These are phyloP conservation scores for Monosporozyma aerobia DNA, from an alignment of 805 yeast genomes.

Conservation along the genomic window DNA sequence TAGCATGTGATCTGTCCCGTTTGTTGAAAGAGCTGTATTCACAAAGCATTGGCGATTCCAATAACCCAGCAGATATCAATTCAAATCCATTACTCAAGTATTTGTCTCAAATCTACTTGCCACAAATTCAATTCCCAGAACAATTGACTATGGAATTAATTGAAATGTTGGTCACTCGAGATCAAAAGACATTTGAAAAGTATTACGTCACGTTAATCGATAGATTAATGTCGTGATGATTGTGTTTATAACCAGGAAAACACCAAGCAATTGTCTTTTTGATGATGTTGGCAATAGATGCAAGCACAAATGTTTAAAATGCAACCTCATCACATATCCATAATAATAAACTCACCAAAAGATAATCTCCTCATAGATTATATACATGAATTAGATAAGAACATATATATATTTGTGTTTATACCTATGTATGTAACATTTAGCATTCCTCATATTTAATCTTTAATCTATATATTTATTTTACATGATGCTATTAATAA, in stretches of 20 bases:
- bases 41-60: slow-evolving; percentile 11
- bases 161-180: slow-evolving; percentile 44
- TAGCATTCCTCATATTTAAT: slow-evolving; percentile 1
- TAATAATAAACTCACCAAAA: neutral
- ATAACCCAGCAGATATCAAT: slow-evolving; percentile 13
- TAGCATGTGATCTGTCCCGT: slow-evolving; percentile 65
- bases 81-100: slow-evolving; percentile 34
- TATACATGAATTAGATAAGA: neutral
- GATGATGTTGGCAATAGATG: neutral
- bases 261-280: neutral
- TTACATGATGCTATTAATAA: neutral
- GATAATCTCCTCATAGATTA: neutral
- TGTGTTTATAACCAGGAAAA: neutral
- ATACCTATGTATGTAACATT: neutral
- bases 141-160: slow-evolving; percentile 55
- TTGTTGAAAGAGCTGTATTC: slow-evolving; percentile 55
- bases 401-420: neutral
- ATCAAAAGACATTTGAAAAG: slow-evolving; percentile 60
- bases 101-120: slow-evolving; percentile 42
- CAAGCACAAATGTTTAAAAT: neutral
- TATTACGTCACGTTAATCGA: slow-evolving; percentile 44
- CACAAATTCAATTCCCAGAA: slow-evolving; percentile 48
- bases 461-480: neutral
- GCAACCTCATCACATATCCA: neutral
- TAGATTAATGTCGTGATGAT: slow-evolving; percentile 10